Base-by-base conservation (phyloP, 2,329 filamentous ascomycete species). In the Phoma sp. region DNA sequence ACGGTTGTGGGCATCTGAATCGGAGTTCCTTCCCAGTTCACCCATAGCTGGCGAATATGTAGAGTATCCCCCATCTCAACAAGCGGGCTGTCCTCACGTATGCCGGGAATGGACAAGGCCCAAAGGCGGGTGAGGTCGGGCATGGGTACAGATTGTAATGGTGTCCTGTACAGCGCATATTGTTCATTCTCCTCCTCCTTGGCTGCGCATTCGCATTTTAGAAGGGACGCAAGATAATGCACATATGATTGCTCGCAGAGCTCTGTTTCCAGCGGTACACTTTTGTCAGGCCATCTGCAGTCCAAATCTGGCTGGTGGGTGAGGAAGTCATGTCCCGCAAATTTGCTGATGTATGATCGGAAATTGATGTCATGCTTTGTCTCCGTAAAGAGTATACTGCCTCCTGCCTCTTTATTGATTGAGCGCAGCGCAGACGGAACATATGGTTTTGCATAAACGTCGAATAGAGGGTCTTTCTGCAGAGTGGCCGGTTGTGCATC, bases 61-160 rank as follows among this genome's bases (percentile, higher is more conserved):
- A 75, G 28, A 1, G 49, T 43, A 21, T 75, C 71, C 6, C 71
- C 72, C 53, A 70, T 61, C 33, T 69, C 66, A n/a, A 75, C 34
- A 4, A 62, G 33, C 14, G 71, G 71, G 14, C 42, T 69, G 7
- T 73, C 65, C 42, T 75, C 72, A 29, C 69, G 60, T 4, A 74
- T 21, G 2, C 71, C 71, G 12, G 71, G 71, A 4, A 74, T 40
- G 2, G 38, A 36, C 1, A 74, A 33, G 7, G 46, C 26, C 59
- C 62, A 70, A 1, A 69, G 32, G 2, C 39, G 32, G 2, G 40
- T 38, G 5, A n/a, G 25, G 26, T 57, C n/a, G 28, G 25, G 25
- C 12, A 9, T 34, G 15, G 21, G 6, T n/a, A 47, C 10, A 21
- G 20, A 42, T 4, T 53, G n/a, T 7, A 69, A 37, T 9, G 33